phyloP scores from a whole-genome alignment of 306 rosid species.

The Dryas alaskensis region DNA sequence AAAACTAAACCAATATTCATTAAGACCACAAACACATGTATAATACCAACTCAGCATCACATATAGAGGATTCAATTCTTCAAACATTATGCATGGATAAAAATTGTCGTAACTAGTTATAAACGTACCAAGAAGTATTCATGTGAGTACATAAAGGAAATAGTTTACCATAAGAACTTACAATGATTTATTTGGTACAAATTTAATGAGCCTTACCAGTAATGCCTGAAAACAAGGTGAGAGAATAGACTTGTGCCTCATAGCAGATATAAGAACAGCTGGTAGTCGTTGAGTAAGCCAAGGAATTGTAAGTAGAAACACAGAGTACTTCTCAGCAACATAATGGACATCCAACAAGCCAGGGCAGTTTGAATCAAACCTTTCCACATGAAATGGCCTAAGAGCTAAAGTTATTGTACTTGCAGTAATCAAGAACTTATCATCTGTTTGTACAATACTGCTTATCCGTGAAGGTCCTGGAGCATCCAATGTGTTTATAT shows the following conservation, averaged over 20 bases:
- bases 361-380: constrained; percentile 35
- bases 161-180: not conserved
- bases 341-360: constrained; percentile 43
- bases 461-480: constrained; percentile 36
- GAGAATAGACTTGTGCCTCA: constrained; percentile 79
- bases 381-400: constrained; percentile 64
- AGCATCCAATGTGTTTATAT: constrained; percentile 50
- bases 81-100: not conserved
- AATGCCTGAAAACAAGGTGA: constrained; percentile 69
- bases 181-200: constrained; percentile 18
- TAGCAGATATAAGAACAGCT: constrained; percentile 67
- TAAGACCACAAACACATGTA: too few relatives aligned
- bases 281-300: constrained; percentile 73
- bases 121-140: not conserved
- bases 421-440: constrained; percentile 65
- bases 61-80: too few relatives aligned
- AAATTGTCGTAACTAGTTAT: not conserved
- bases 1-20: too few relatives aligned
- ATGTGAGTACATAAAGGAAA: not conserved
- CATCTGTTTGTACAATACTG: constrained; percentile 47
- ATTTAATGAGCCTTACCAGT: constrained; percentile 67
- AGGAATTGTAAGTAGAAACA: constrained; percentile 70
- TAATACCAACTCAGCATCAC: too few relatives aligned
- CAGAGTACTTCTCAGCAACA: constrained; percentile 60
- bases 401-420: constrained; percentile 84